Percentiles rank a stretch among this genome's conserved stretches.
phyloP scores from a whole-genome alignment of 179 eudicot genomes.

The Nepenthes alata region DNA sequence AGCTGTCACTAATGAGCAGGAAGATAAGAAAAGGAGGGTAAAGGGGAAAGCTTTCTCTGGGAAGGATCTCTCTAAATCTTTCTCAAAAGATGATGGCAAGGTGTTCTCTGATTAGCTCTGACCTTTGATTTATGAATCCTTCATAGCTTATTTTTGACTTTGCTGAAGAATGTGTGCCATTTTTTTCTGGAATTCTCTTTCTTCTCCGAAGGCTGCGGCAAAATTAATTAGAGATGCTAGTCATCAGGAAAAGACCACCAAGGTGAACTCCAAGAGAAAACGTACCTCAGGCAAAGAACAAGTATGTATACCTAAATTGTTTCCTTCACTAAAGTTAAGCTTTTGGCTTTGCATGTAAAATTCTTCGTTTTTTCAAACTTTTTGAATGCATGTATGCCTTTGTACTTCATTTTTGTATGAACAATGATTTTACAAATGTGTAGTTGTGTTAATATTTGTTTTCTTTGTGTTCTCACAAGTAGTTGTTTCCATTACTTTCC shows the following conservation, averaged over 20 bases:
- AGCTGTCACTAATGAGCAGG: conserved; percentile 21
- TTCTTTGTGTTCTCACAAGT: no score
- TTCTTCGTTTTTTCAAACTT: background rate
- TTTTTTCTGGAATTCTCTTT: conserved; percentile 29
- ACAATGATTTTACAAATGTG: background rate
- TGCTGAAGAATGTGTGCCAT: background rate
- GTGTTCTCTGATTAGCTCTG: conserved; percentile 16
- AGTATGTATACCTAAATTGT: conserved; percentile 19
- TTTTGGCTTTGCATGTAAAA: background rate
- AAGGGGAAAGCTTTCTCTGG: conserved; percentile 27
- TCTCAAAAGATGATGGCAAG: conserved; percentile 26
- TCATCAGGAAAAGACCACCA: conserved; percentile 26
- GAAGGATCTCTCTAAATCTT: conserved; percentile 24
- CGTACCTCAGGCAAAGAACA: conserved; percentile 26
- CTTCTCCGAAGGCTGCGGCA: conserved; percentile 31
- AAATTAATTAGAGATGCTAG: conserved; percentile 32
- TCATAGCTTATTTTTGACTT: background rate
- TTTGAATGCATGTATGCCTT: background rate
- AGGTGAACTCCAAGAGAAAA: conserved; percentile 48
- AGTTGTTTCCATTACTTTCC: no score
- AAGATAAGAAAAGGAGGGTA: conserved; percentile 30
- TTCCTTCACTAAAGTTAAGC: background rate
- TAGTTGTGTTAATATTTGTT: background rate
- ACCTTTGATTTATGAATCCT: background rate
- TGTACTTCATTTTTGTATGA: background rate